Evolutionary conservation across 495 filamentous ascomycete species (phyloP).

Genomic region (Daldinia caldariorum): DNA sequence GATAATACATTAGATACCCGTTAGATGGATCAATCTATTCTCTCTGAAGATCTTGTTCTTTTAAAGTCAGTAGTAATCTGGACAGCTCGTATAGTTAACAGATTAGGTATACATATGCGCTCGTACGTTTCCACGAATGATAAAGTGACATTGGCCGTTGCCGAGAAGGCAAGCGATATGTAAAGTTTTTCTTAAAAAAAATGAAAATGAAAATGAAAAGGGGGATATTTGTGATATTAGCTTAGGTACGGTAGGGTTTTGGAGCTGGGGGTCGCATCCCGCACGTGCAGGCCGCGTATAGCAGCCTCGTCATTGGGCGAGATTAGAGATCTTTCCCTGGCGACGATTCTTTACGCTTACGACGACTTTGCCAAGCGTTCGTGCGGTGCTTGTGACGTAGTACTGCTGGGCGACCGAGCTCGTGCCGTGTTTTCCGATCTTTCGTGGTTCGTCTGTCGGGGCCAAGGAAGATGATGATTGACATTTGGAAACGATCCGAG

Average conservation of each 20-base stretch:
- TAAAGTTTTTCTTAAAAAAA: too few species aligned
- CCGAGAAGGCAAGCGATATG: not conserved
- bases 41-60: not conserved
- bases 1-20: too few species aligned
- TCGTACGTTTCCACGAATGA: constrained; percentile 4
- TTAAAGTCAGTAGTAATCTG: not conserved
- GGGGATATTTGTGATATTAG: constrained; percentile 11
- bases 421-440: constrained; percentile 38
- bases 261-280: constrained; percentile 12
- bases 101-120: not conserved
- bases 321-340: constrained; percentile 3
- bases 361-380: constrained; percentile 24
- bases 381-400: constrained; percentile 33
- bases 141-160: not conserved
- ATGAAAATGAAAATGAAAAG: too few species aligned
- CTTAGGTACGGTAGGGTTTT: constrained; percentile 1
- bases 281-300: constrained; percentile 32
- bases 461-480: not conserved
- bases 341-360: constrained; percentile 6
- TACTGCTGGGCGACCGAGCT: constrained; percentile 14
- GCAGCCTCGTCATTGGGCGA: constrained; percentile 22
- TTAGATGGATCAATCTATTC: not conserved
- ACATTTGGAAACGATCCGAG: not conserved
- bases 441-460: not conserved
- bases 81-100: too few species aligned